Base-by-base conservation (phyloP, 495 filamentous ascomycete species). In the Aspergillus steynii region DNA sequence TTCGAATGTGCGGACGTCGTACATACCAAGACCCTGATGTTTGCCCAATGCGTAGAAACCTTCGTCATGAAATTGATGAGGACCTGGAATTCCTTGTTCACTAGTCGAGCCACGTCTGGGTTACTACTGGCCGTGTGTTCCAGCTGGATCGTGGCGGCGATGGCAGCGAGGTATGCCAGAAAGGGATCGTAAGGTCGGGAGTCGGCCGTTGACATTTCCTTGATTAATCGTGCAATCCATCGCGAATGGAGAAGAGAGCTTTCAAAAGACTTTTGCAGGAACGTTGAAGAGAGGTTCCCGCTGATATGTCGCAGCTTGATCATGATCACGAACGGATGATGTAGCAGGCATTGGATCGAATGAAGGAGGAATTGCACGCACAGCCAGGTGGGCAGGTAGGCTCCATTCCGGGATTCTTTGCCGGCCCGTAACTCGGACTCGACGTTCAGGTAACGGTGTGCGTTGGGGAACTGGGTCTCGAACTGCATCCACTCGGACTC, bases 401-500 rank as follows among this genome's bases (percentile, higher is more conserved):
- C 34, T 2, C 62, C 64, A 26, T 62, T 60, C 6, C 65, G 45
- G 2, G 68, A 66, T 4, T 71, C 64, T 55, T 73, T 62, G 0
- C 66, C 64, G 20, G 70, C 64, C 10, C 70, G 70, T 50, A 62
- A 57, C 37, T 62, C 61, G 32, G 69, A 71, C 46, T 71, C 70
- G 3, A 73, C 70, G 15, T 67, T 68, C 12, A 67, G 66, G 34
- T 73, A 73, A 8, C 70, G 68, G 48, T 73, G 68, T 0, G 61
- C 59, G 29, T 73, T 66, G 28, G 66, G 66, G 46, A 73, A 73
- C 37, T 66, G 66, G 2, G 68, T 73, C 28, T 73, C 68, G 49
- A 73, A 73, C 15, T 71, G 62, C 63, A 73, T 58, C 70, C 70
- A 73, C 37, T 71, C 68, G 9, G 70, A 73, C 31, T 73, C 70